phyloP scores from a whole-genome alignment of 768 basidiomycete genomes.

The Suillus spraguei region DNA sequence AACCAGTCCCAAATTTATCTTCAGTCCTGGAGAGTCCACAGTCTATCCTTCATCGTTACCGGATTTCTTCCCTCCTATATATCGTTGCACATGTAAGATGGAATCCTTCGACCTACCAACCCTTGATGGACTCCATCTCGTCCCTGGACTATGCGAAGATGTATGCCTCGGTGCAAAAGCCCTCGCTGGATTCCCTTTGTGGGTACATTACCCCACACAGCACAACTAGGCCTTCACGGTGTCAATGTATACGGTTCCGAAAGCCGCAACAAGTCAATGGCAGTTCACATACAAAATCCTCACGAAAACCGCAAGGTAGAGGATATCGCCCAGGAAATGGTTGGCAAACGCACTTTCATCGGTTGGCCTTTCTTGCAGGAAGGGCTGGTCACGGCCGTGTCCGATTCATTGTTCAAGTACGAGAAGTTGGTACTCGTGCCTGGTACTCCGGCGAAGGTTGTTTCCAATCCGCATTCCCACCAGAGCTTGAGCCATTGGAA shows the following conservation, averaged over 20 bases:
- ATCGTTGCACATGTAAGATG: conserved; percentile 78
- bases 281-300: conserved; percentile 80
- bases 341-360: conserved; percentile 77
- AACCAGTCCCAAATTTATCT: conserved; percentile 78
- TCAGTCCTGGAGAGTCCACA: conserved; percentile 62
- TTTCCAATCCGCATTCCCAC: conserved; percentile 73
- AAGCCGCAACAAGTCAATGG: conserved; percentile 91
- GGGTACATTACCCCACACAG: conserved; percentile 81
- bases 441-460: conserved; percentile 52
- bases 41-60: conserved; percentile 90
- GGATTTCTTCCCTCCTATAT: conserved; percentile 90
- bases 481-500: conserved; percentile 78
- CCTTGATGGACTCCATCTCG: conserved; percentile 78
- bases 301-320: conserved; percentile 68
- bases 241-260: conserved; percentile 94
- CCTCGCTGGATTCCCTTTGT: conserved; percentile 96
- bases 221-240: conserved; percentile 78
- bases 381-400: conserved; percentile 83
- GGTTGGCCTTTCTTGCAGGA: conserved; percentile 97
- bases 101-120: conserved; percentile 89
- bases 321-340: conserved; percentile 72
- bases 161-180: conserved; percentile 84
- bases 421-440: conserved; percentile 65
- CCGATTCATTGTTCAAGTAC: conserved; percentile 86
- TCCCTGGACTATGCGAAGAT: conserved; percentile 87